Evolutionary conservation across 2,329 filamentous ascomycete species (phyloP), one percentile per base, ranked within the genome.

Genomic region (Aureobasidium sp.): DNA sequence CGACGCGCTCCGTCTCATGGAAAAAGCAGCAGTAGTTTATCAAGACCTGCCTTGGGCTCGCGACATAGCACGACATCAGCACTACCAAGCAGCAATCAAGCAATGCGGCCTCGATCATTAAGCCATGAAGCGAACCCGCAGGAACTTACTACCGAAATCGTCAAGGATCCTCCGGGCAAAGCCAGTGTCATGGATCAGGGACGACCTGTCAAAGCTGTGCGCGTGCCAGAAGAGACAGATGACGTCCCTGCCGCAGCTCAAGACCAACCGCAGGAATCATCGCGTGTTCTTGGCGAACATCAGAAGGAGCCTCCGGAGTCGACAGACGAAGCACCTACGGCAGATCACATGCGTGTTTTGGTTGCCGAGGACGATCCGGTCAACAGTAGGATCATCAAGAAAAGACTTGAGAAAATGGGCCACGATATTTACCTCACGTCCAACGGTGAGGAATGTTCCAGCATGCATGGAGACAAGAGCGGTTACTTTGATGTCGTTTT

Each of bases 311-410:
- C 62, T 27, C 61, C 62, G 17, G 51, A 61, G n/a, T 61, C 33
- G 23, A 53, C 51, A 15, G 55, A 67, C n/a, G 61, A 64, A 19
- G 49, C 61, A 27, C 58, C 63, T 4, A 62, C 64, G 10, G 50
- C 60, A 27, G 49, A 78, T 2, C 73, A 81, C 38, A 76, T 90
- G 64, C 79, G 81, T 19, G 84, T 95, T 2, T 77, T 95, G 23
- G 84, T 95, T 37, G 91, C 91, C 0, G 91, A 95, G 69, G 91
- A 96, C 65, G 90, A 95, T 67, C 89, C 90, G 0, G 85, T 95
- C 66, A 95, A 95, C 66, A 89, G 89, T 73, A 87, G 85, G 62
- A 89, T 95, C 43, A 76, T 95, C 42, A 83, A 84, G 67, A 95
- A 95, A 68, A 78, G 91, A 13, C 73, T 96, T 3, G 87, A 94